Base-by-base conservation (phyloP, 164 flowering plant genomes). In the Cinnamomum micranthum region DNA sequence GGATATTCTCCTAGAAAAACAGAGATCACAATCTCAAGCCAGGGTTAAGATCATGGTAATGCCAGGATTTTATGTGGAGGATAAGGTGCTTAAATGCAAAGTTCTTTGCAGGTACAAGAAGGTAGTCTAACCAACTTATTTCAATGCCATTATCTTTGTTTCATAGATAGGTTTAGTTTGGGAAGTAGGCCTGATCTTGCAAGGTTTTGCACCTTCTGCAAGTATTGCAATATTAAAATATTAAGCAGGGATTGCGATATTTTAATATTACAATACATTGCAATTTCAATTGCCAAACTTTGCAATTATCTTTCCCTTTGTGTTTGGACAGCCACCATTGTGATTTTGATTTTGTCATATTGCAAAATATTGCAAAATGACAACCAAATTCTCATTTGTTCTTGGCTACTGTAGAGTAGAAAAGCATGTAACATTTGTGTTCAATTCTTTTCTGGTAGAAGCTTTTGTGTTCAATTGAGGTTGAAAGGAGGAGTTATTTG, bases 21-120 rank as follows among this genome's bases (percentile, higher is more conserved):
- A 89, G 78, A 86, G 82, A 81, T 70, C 80, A 3, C 83, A 82
- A 2, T 81, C 86, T 33, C 79, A 90, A 0, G 79, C 85, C 68
- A 73, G 87, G 68, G 99, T 95, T 20, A 93, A 90, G 86, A 69
- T 90, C 70, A 93, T 90, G 98, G 93, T 92, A 23, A 89, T 89
- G 94, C 99, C 98, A 0, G 96, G 99, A n/a, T 95, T 95, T 80
- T 95, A 91, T 82, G 89, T 93, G 55, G 93, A 82, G 59, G 94
- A 90, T 69, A 88, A 76, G 82, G 88, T 92, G 60, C 80, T 92
- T 6, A 90, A 85, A 75, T 95, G 97, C 78, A 93, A 88, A 85
- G 97, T 95, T 75, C 80, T 93, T 22, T 91, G 98, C 84, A 90
- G 92, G 87, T 88, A 93, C 52, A 89, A 86, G 80, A 78, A 86